Conservation (phyloP, 2,329 filamentous ascomycete genomes). For the Cladosporium sp. region DNA sequence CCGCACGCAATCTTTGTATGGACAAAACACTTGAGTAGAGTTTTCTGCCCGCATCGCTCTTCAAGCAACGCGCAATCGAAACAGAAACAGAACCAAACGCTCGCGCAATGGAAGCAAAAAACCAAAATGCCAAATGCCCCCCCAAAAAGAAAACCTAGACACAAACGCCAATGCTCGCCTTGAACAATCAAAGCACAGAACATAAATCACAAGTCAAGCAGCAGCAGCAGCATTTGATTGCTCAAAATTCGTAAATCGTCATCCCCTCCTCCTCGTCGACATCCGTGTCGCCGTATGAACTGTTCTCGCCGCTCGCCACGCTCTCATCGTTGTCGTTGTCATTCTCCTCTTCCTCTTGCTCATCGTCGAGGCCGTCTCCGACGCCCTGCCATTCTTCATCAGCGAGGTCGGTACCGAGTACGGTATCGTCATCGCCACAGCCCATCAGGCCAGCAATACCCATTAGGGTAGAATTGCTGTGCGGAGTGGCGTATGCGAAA, state of each 20-base stretch:
- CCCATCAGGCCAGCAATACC: slow-evolving; percentile 36
- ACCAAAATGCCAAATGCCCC: not conserved
- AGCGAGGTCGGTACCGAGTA: slow-evolving; percentile 30
- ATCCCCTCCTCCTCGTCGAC: slow-evolving; percentile 31
- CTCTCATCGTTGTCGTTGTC: slow-evolving; percentile 25
- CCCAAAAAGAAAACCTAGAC: not conserved
- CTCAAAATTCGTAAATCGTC: slow-evolving; percentile 26
- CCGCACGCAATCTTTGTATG: not conserved
- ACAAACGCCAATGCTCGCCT: not conserved
- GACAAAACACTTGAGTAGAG: not conserved
- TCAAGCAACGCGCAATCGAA: not conserved
- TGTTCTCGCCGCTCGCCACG: slow-evolving; percentile 30
- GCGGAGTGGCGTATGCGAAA: slow-evolving; percentile 73
- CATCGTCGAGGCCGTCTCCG: slow-evolving; percentile 38
- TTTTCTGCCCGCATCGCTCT: not conserved
- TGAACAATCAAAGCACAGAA: not conserved
- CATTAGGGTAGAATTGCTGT: slow-evolving; percentile 50
- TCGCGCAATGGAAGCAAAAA: not conserved
- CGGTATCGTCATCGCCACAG: slow-evolving; percentile 36
- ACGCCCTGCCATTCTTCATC: slow-evolving; percentile 40
- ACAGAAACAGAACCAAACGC: not conserved
- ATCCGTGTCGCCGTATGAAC: slow-evolving; percentile 24
- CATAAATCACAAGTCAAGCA: not conserved
- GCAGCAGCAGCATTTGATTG: too few species aligned
- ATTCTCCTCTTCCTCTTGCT: slow-evolving; percentile 11